Conservation (phyloP, 495 filamentous ascomycete species). For the Penicillium desertorum region DNA sequence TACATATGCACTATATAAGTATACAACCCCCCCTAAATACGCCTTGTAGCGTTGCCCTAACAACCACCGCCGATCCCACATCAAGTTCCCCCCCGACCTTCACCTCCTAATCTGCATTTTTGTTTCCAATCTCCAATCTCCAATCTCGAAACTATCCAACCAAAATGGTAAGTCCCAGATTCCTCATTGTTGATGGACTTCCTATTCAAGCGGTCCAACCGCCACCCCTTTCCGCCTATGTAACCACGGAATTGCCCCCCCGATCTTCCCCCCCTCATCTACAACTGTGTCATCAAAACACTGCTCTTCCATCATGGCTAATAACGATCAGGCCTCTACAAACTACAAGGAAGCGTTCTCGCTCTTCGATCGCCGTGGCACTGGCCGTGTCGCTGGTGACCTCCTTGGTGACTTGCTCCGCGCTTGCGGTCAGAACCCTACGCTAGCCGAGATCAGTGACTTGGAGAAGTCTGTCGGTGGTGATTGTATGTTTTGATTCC, state of each 20-base stretch:
- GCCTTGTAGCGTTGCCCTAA: conserved; percentile 24
- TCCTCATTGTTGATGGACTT: conserved; percentile 3
- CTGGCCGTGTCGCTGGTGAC: conserved; percentile 80
- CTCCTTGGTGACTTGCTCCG: conserved; percentile 90
- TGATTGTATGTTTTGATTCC: conserved; percentile 67
- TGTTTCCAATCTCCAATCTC: conserved; percentile 6
- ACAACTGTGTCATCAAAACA: conserved; percentile 15
- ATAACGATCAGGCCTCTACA: conserved; percentile 77
- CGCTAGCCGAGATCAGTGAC: conserved; percentile 84
- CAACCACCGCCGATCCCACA: conserved; percentile 28
- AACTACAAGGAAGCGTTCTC: conserved; percentile 99
- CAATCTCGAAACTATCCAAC: conserved; percentile 9
- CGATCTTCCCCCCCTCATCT: conserved; percentile 5
- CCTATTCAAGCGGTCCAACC: conserved; percentile 13
- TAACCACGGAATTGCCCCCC: conserved; percentile 2
- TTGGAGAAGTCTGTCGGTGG: conserved; percentile 82
- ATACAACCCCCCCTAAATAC: not conserved
- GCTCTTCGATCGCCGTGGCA: conserved; percentile 98
- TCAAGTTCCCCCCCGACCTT: conserved; percentile 9
- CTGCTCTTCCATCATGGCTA: conserved; percentile 27
- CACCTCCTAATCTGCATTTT: conserved; percentile 14
- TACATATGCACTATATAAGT: not conserved
- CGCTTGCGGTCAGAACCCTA: conserved; percentile 97
- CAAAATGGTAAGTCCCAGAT: conserved; percentile 18
- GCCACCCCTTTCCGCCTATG: conserved; percentile 4